Percentiles rank a stretch among this genome's conserved stretches.
Conservation (phyloP, 495 filamentous ascomycete species). For the Xylaria curta region DNA sequence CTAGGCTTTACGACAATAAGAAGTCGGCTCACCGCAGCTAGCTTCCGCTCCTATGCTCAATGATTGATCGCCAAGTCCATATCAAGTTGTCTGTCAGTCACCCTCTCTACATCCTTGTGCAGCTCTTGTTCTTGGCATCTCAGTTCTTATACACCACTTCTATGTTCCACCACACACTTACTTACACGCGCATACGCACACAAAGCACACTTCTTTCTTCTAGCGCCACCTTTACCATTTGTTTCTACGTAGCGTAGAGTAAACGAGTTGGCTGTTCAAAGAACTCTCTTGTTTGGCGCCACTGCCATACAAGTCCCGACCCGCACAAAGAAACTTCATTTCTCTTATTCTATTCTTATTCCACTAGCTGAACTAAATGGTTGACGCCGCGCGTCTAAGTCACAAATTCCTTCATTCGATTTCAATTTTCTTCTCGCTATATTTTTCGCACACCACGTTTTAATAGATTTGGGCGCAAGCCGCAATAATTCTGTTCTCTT, state of each 20-base stretch:
- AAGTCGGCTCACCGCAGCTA: conserved; percentile 18
- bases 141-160: background rate
- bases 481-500: conserved; percentile 3
- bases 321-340: conserved; percentile 35
- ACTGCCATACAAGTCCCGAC: conserved; percentile 10
- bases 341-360: conserved; percentile 28
- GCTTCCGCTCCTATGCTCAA: conserved; percentile 9
- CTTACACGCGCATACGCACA: conserved; percentile 19
- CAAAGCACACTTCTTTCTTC: conserved; percentile 22
- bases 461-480: background rate
- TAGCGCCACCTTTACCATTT: background rate
- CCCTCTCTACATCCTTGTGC: conserved; percentile 11
- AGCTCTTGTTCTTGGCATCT: conserved; percentile 26
- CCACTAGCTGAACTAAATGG: background rate
- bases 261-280: conserved; percentile 24
- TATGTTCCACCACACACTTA: background rate
- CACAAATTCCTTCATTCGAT: background rate
- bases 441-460: conserved; percentile 5
- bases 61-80: conserved; percentile 15
- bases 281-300: conserved; percentile 29
- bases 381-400: conserved; percentile 24
- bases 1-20: conserved; percentile 14
- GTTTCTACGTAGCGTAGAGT: background rate
- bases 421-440: background rate
- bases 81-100: background rate